Evolutionary conservation across 1,139 yeast species (phyloP).

Genomic region (Candida labiduridarum): DNA sequence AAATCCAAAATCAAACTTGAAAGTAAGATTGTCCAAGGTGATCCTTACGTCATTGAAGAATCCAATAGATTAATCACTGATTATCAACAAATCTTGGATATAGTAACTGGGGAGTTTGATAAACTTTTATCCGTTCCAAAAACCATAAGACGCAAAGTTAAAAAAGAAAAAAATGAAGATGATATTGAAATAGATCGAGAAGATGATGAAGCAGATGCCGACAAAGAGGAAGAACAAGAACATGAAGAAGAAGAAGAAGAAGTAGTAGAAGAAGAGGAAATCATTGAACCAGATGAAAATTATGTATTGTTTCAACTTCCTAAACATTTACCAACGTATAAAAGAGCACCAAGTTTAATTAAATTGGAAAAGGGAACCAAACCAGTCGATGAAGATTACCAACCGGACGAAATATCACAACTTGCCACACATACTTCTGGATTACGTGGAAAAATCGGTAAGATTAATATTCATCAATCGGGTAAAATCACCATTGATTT

Average conservation of each 20-base stretch:
- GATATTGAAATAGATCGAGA: neutral
- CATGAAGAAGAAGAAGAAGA: conserved; percentile 4
- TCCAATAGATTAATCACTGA: conserved; percentile 33
- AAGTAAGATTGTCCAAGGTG: conserved; percentile 29
- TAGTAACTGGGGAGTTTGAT: conserved; percentile 28
- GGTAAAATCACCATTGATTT: conserved; percentile 76
- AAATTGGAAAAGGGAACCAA: conserved; percentile 19
- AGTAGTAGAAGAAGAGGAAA: conserved; percentile 1
- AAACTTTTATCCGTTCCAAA: conserved; percentile 20
- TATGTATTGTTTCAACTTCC: conserved; percentile 75
- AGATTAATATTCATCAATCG: conserved; percentile 73
- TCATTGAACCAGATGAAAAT: conserved; percentile 17
- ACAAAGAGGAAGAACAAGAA: neutral
- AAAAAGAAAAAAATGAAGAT: conserved; percentile 6
- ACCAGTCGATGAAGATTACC: conserved; percentile 13
- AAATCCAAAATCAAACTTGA: conserved; percentile 34
- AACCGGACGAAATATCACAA: conserved; percentile 8
- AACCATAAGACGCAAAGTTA: neutral
- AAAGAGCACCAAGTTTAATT: conserved; percentile 17
- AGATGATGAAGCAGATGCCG: neutral
- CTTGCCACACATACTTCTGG: conserved; percentile 15
- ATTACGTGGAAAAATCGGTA: conserved; percentile 65
- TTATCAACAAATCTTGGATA: conserved; percentile 31
- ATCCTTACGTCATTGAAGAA: conserved; percentile 35
- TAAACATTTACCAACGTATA: conserved; percentile 59